Conservation (phyloP, 805 yeast species). For the Pichia occidentalis region DNA sequence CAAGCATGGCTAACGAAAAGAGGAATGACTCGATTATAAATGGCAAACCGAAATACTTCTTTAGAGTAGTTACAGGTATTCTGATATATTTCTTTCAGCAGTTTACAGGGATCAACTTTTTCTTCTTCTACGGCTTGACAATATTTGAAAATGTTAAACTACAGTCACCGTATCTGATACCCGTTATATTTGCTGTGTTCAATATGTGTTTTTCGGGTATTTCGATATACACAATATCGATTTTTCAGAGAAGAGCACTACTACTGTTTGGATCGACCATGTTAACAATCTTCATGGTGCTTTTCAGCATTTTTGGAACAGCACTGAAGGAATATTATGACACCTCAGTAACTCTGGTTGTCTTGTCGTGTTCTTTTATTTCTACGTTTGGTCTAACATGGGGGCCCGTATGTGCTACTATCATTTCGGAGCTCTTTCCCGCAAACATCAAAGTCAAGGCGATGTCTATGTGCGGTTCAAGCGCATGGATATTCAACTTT, state of each 20-base stretch:
- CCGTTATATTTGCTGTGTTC: conserved; percentile 48
- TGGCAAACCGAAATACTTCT: conserved; percentile 28
- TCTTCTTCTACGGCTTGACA: conserved; percentile 60
- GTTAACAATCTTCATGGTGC: conserved; percentile 46
- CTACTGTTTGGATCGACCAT: conserved; percentile 42
- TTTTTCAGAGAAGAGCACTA: conserved; percentile 40
- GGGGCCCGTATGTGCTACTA: conserved; percentile 67
- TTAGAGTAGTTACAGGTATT: conserved; percentile 28
- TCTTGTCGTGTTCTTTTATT: conserved; percentile 52
- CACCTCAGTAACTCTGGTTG: conserved; percentile 48
- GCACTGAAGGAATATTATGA: conserved; percentile 31
- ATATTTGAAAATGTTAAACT: conserved; percentile 48
- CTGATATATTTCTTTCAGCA: conserved; percentile 35
- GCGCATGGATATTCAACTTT: conserved; percentile 61
- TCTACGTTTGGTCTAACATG: conserved; percentile 62
- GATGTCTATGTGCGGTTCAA: conserved; percentile 49
- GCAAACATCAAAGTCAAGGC: conserved; percentile 51
- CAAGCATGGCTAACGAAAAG: not conserved
- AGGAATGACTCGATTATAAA: conserved; percentile 15
- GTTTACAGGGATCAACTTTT: conserved; percentile 59
- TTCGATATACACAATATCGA: conserved; percentile 43
- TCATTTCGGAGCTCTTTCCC: conserved; percentile 63
- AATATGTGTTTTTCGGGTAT: conserved; percentile 47
- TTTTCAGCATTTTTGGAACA: conserved; percentile 53
- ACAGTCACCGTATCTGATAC: conserved; percentile 46